Evolutionary conservation across 2,329 filamentous ascomycete species (phyloP).

Genomic region (Colletotrichum salicis): DNA sequence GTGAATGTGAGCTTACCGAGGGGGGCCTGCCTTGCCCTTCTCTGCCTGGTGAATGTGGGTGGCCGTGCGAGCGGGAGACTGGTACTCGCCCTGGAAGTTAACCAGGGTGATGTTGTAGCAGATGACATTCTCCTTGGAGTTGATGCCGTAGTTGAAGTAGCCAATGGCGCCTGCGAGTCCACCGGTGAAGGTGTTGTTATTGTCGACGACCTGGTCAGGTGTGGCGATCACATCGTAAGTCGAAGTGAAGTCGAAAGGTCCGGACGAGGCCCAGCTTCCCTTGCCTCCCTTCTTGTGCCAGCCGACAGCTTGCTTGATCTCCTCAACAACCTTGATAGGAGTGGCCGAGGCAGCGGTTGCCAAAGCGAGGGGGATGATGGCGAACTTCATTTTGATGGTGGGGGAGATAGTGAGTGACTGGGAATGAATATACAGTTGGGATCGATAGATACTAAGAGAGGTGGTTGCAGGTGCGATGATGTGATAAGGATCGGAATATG

Average conservation of each 20-base stretch:
- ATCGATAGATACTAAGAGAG: background rate
- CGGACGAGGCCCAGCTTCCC: slow-evolving; percentile 11
- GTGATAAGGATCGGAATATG: background rate
- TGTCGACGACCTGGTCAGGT: slow-evolving; percentile 61
- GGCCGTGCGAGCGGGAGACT: slow-evolving; percentile 60
- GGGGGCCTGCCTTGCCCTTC: slow-evolving; percentile 59
- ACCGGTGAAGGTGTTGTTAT: slow-evolving; percentile 48
- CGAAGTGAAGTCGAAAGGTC: slow-evolving; percentile 57
- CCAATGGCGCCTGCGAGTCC: slow-evolving; percentile 57
- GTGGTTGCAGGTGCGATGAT: background rate
- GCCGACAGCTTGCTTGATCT: slow-evolving; percentile 20
- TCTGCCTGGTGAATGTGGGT: slow-evolving; percentile 65
- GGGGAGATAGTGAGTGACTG: background rate
- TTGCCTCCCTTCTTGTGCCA: slow-evolving; percentile 37
- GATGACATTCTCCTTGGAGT: slow-evolving; percentile 54
- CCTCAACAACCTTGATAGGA: slow-evolving; percentile 13
- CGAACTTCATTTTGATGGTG: slow-evolving; percentile 18
- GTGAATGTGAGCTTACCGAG: slow-evolving; percentile 46
- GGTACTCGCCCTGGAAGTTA: slow-evolving; percentile 60
- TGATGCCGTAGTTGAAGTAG: slow-evolving; percentile 64
- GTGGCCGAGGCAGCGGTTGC: slow-evolving; percentile 16
- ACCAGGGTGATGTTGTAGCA: slow-evolving; percentile 63
- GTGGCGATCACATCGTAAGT: slow-evolving; percentile 59
- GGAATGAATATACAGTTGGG: background rate
- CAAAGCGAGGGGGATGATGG: slow-evolving; percentile 8